Percentiles rank a stretch among this genome's conserved stretches.
phyloP scores from a whole-genome alignment of 495 filamentous ascomycete species.

The Tuber microsphaerosporum region DNA sequence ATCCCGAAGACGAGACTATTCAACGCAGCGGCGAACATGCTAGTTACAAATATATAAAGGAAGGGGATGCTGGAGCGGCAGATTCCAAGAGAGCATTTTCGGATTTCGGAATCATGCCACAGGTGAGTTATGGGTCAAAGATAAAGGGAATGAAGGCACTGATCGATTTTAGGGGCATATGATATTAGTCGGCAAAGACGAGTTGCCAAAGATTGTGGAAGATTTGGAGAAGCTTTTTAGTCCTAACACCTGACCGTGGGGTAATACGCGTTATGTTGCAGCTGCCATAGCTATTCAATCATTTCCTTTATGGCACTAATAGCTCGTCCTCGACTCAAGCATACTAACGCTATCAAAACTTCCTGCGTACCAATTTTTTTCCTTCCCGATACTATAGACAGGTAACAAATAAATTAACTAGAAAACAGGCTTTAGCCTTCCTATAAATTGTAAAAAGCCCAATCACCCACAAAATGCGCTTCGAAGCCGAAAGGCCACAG shows the following conservation, averaged over 20 bases:
- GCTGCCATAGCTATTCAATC: neutral
- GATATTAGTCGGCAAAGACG: slow-evolving; percentile 66
- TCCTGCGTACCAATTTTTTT: neutral
- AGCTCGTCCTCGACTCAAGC: neutral
- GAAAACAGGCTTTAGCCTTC: neutral
- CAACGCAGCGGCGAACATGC: slow-evolving; percentile 55
- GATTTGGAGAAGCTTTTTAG: slow-evolving; percentile 26
- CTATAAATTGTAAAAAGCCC: neutral
- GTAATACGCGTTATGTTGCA: neutral
- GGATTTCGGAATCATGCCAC: slow-evolving; percentile 79
- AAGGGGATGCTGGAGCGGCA: slow-evolving; percentile 65
- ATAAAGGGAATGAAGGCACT: neutral
- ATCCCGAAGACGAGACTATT: slow-evolving; percentile 91
- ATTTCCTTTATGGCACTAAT: neutral
- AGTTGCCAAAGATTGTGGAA: slow-evolving; percentile 46
- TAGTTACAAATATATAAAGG: slow-evolving; percentile 67
- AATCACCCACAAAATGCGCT: neutral
- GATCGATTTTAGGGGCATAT: slow-evolving; percentile 46
- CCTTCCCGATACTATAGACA: neutral
- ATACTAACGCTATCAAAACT: neutral
- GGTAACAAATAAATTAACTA: neutral
- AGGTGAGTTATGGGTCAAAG: slow-evolving; percentile 41
- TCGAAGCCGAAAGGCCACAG: neutral
- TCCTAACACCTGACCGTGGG: neutral
- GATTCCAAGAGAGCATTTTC: slow-evolving; percentile 93